A percentile compares a stretch with the other conserved stretches of the same genome.
Evolutionary conservation across 257 asterid genomes (phyloP).

Genomic region (Asclepias syriaca): DNA sequence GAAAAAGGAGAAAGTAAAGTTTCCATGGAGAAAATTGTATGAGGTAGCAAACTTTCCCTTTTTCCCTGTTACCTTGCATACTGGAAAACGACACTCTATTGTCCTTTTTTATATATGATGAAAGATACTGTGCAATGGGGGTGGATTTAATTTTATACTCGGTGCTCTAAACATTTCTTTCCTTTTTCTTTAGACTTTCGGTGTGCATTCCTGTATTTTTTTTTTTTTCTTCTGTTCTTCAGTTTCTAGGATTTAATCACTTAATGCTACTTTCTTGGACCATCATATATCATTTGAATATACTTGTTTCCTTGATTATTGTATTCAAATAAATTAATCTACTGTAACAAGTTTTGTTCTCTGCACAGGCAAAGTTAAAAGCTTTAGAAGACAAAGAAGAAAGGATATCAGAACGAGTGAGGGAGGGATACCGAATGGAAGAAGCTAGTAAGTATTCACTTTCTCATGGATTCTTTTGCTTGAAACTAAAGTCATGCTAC

Average conservation of each 20-base stretch:
- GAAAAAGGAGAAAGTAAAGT: conserved; percentile 37
- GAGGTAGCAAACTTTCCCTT: conserved; percentile 40
- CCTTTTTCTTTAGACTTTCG: background rate
- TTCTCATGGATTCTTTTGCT: conserved; percentile 1
- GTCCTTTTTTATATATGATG: background rate
- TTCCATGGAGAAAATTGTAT: conserved; percentile 58
- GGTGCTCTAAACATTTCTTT: background rate
- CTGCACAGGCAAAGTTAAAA: conserved; percentile 53
- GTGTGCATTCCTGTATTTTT: background rate
- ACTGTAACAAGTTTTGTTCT: conserved; percentile 13
- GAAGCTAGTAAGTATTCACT: conserved; percentile 54
- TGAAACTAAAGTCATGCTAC: background rate
- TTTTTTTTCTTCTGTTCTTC: background rate
- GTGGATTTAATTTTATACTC: background rate
- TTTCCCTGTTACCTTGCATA: background rate
- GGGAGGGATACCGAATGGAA: conserved; percentile 51
- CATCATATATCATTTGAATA: background rate
- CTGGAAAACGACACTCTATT: background rate
- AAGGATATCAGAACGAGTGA: conserved; percentile 45
- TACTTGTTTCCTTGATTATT: background rate
- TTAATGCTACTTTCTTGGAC: background rate
- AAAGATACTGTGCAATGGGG: background rate
- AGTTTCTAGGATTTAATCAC: background rate
- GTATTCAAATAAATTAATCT: conserved; percentile 11
- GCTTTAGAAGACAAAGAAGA: conserved; percentile 55